A percentile compares a stretch with the other conserved stretches of the same genome.
phyloP scores from a whole-genome alignment of 2,329 filamentous ascomycete species.

The Fusarium denticulatum region DNA sequence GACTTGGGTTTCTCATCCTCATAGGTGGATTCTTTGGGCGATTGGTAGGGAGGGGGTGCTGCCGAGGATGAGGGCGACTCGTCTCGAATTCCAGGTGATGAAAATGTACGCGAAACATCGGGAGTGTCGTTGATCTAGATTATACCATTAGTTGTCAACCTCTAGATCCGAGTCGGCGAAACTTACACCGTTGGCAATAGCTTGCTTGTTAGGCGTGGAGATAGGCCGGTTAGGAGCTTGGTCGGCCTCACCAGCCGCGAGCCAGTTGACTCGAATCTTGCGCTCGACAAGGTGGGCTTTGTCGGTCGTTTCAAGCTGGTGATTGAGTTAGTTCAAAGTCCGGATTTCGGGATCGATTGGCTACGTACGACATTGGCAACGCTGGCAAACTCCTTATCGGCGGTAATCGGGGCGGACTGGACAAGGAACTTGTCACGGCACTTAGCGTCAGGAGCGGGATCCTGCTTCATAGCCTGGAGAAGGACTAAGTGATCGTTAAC shows the following conservation, averaged over 20 bases:
- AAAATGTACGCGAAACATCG: slow-evolving; percentile 56
- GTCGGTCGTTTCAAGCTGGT: slow-evolving; percentile 79
- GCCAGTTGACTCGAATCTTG: slow-evolving; percentile 93
- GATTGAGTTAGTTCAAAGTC: slow-evolving; percentile 6
- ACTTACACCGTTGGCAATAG: slow-evolving; percentile 55
- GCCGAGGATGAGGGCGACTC: slow-evolving; percentile 46
- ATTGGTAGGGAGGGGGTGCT: slow-evolving; percentile 49
- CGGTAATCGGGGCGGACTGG: slow-evolving; percentile 85
- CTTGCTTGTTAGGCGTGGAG: slow-evolving; percentile 55
- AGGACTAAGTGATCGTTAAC: slow-evolving; percentile 69
- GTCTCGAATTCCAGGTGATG: slow-evolving; percentile 54
- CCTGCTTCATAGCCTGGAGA: slow-evolving; percentile 97
- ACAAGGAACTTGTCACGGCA: slow-evolving; percentile 99
- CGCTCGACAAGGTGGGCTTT: slow-evolving; percentile 87
- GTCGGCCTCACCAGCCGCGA: slow-evolving; percentile 65
- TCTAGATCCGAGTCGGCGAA: neutral
- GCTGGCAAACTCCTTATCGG: slow-evolving; percentile 85
- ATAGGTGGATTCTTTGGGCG: slow-evolving; percentile 46
- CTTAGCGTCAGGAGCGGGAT: slow-evolving; percentile 84
- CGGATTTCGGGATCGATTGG: neutral
- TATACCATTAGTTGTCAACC: slow-evolving; percentile 17
- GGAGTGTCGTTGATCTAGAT: slow-evolving; percentile 54
- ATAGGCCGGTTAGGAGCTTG: slow-evolving; percentile 37
- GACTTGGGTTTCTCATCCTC: slow-evolving; percentile 41
- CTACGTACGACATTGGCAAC: slow-evolving; percentile 80